Evolutionary conservation across 345 rosid genomes (phyloP).

Genomic region (Citrus hindsii): DNA sequence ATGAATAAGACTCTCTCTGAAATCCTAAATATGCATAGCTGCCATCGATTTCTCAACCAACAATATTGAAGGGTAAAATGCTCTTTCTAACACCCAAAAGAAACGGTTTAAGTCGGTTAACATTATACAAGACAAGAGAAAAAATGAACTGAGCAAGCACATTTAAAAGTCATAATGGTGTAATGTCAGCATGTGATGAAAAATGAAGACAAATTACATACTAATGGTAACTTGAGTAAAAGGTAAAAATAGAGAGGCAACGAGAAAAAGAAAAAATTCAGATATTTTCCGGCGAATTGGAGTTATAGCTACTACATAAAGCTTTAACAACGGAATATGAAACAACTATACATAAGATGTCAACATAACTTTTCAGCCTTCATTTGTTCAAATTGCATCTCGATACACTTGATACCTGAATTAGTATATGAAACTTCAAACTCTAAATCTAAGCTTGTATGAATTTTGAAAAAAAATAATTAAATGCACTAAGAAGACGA

Average conservation of each 20-base stretch:
- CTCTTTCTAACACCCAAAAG: not conserved
- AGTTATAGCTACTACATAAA: not conserved
- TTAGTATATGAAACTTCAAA: not conserved
- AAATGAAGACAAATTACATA: not conserved
- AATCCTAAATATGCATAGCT: not conserved
- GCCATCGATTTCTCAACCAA: not conserved
- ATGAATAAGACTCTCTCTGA: too few relatives aligned
- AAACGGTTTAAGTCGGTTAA: not conserved
- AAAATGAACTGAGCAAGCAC: not conserved
- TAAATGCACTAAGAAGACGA: not conserved
- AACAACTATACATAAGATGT: not conserved
- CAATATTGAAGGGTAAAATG: not conserved
- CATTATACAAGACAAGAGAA: not conserved
- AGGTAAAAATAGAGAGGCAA: not conserved
- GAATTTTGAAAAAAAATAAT: not conserved
- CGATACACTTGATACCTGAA: not conserved
- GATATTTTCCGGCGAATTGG: not conserved
- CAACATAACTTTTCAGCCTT: not conserved
- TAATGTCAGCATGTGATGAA: not conserved
- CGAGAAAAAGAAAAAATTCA: not conserved
- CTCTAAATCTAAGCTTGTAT: not conserved
- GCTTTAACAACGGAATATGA: not conserved
- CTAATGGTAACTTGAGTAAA: not conserved
- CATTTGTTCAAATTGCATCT: not conserved
- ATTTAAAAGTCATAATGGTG: not conserved